These are phyloP conservation scores for Forsythia viridissima DNA, from an alignment of 257 asterid genomes.

Conservation along the genomic window DNA sequence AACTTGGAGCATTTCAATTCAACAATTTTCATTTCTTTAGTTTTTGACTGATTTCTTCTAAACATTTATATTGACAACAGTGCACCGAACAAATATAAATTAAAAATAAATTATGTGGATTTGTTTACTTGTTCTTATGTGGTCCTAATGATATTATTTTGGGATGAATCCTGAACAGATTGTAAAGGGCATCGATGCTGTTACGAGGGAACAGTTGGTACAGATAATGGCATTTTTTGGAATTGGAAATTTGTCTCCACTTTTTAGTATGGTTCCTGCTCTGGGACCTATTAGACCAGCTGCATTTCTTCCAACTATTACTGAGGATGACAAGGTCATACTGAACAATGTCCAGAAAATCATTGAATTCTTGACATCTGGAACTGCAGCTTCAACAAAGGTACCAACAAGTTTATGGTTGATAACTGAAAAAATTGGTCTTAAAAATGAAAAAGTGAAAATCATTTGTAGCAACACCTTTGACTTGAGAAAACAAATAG, in stretches of 20 bases:
- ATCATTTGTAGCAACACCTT: background rate
- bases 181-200: conserved; percentile 97
- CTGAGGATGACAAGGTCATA: conserved; percentile 85
- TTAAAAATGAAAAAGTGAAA: background rate
- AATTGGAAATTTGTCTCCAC: conserved; percentile 62
- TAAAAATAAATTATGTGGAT: background rate
- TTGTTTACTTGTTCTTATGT: background rate
- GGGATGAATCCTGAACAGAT: conserved; percentile 49
- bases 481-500: background rate
- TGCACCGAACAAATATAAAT: background rate
- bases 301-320: conserved; percentile 82
- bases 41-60: background rate
- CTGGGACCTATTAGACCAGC: conserved; percentile 81
- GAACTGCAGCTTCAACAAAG: conserved; percentile 62
- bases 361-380: conserved; percentile 72
- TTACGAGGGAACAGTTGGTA: conserved; percentile 89
- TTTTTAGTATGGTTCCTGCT: conserved; percentile 87
- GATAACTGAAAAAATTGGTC: background rate
- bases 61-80: background rate
- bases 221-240: conserved; percentile 75
- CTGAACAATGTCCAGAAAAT: conserved; percentile 87
- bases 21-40: background rate
- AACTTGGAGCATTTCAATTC: background rate
- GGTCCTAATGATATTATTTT: conserved; percentile 20
- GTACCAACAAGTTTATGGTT: conserved; percentile 36